Evolutionary conservation across 345 rosid species (phyloP).

Genomic region (Nephelium lappaceum): DNA sequence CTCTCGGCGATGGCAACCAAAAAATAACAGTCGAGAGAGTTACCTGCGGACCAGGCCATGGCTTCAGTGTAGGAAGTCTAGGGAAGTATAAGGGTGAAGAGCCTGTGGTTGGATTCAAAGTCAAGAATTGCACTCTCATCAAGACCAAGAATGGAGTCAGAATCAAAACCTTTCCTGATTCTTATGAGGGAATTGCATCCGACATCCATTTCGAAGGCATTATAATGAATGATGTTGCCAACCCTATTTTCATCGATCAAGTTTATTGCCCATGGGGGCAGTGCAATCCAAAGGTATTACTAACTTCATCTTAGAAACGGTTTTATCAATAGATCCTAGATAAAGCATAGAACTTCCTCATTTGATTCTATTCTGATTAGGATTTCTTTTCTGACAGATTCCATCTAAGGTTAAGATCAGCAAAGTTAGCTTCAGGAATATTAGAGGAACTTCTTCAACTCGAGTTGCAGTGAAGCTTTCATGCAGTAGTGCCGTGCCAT

Average conservation of each 20-base stretch:
- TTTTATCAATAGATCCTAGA: no score
- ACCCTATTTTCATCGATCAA: constrained; percentile 47
- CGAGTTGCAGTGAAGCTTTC: constrained; percentile 18
- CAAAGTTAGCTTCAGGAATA: constrained; percentile 28
- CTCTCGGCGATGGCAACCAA: constrained; percentile 50
- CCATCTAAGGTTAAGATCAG: constrained; percentile 30
- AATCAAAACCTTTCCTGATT: constrained; percentile 59
- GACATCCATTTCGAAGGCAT: constrained; percentile 52
- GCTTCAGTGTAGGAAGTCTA: constrained; percentile 51
- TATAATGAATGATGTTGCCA: constrained; percentile 46
- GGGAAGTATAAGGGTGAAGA: constrained; percentile 49
- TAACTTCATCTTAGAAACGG: no score
- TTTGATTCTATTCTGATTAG: not conserved
- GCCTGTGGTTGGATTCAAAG: constrained; percentile 48
- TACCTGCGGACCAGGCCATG: not conserved
- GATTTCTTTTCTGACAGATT: constrained; percentile 8
- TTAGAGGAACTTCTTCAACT: constrained; percentile 29
- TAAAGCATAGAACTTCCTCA: no score
- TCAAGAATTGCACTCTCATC: constrained; percentile 38
- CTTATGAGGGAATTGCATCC: constrained; percentile 33
- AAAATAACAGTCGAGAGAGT: constrained; percentile 9
- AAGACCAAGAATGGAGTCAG: constrained; percentile 57
- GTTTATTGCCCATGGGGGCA: constrained; percentile 37
- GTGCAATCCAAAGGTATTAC: constrained; percentile 28
- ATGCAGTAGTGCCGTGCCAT: constrained; percentile 30